A percentile compares a stretch with the other conserved stretches of the same genome.
Evolutionary conservation across 768 basidiomycete genomes (phyloP).

Genomic region (Russula sp.): DNA sequence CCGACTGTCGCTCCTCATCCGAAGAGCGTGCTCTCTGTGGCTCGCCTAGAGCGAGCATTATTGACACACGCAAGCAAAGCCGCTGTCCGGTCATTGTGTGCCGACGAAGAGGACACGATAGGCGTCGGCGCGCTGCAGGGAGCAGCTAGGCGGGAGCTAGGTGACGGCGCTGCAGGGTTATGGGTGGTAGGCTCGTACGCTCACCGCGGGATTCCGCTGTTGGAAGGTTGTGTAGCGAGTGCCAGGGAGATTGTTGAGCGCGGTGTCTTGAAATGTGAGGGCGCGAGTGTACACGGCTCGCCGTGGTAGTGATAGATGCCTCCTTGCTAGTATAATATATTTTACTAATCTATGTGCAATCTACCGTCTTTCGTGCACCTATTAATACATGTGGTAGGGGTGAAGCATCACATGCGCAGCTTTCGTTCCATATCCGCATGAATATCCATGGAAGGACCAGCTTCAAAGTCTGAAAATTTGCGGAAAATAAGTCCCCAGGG

Average conservation of each 20-base stretch:
- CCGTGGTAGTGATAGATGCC: constrained; percentile 15
- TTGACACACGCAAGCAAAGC: constrained; percentile 45
- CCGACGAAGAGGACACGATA: constrained; percentile 19
- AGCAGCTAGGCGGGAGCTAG: constrained; percentile 31
- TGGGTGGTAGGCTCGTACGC: constrained; percentile 75
- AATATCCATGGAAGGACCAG: constrained; percentile 35
- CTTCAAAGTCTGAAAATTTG: constrained; percentile 29
- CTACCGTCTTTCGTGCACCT: not conserved
- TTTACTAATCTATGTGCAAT: not conserved
- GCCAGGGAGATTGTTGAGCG: constrained; percentile 48
- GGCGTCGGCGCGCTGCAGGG: constrained; percentile 50
- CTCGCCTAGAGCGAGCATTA: constrained; percentile 59
- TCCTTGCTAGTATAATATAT: not conserved
- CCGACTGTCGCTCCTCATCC: constrained; percentile 50
- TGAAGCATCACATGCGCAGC: constrained; percentile 32
- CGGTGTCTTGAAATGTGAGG: constrained; percentile 27
- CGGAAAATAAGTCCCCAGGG: not conserved
- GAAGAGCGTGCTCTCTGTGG: constrained; percentile 47
- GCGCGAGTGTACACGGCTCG: constrained; percentile 14
- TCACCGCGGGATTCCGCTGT: constrained; percentile 63
- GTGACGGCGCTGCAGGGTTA: constrained; percentile 40
- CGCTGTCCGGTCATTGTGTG: constrained; percentile 44
- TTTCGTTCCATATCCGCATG: constrained; percentile 47
- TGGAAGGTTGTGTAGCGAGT: constrained; percentile 76
- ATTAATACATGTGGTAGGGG: not conserved